Conservation (phyloP, 306 rosid genomes). For the Quercus mongolica region DNA sequence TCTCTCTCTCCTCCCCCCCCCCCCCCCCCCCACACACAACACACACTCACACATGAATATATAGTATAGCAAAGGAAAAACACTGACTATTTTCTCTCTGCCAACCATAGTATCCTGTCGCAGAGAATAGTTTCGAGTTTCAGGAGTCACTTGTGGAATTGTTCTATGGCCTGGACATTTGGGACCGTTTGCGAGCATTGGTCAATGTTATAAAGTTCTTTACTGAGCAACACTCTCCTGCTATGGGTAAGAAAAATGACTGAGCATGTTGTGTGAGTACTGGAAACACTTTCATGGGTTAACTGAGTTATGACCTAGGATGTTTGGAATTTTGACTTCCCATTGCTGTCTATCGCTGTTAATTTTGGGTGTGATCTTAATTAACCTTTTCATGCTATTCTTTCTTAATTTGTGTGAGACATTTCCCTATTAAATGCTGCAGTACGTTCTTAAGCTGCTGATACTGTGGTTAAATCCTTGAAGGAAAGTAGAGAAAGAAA, state of each 20-base stretch:
- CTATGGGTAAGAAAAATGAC: constrained; percentile 40
- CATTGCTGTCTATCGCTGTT: background rate
- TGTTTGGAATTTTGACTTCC: constrained; percentile 23
- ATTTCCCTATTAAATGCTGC: background rate
- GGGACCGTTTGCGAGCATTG: constrained; percentile 86
- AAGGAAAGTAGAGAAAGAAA: no score
- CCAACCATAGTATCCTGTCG: constrained; percentile 72
- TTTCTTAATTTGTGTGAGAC: background rate
- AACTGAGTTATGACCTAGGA: constrained; percentile 4
- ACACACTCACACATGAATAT: background rate
- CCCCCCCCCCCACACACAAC: no score
- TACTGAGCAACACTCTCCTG: constrained; percentile 50
- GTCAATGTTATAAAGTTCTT: constrained; percentile 68
- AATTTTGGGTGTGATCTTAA: background rate
- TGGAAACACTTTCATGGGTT: constrained; percentile 10
- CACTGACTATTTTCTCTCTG: constrained; percentile 19
- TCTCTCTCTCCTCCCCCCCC: no score
- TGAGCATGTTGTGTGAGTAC: background rate
- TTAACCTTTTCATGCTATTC: background rate
- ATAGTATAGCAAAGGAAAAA: background rate
- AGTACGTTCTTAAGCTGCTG: no score
- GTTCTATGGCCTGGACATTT: constrained; percentile 73
- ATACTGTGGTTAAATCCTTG: no score
- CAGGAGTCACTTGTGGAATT: constrained; percentile 80
- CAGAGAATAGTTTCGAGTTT: constrained; percentile 80